phyloP scores from a whole-genome alignment of 805 yeast species.

The Kluyveromyces wickerhamii region DNA sequence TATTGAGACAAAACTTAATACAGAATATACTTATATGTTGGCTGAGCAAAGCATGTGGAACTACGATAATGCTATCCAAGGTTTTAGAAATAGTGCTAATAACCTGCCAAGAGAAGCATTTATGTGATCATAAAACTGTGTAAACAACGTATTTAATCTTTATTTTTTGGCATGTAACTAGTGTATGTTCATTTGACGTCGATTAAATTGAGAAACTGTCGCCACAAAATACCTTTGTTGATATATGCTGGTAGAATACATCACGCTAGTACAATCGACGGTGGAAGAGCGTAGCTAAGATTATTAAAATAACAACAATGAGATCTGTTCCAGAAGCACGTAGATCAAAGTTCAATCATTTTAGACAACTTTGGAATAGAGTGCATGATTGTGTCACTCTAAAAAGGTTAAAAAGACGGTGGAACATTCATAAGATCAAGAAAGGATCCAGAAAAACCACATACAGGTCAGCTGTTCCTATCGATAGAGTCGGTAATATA shows the following conservation, averaged over 20 bases:
- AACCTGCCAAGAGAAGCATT: conserved; percentile 55
- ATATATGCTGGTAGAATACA: too few species aligned
- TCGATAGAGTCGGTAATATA: conserved; percentile 22
- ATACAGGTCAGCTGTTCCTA: conserved; percentile 15
- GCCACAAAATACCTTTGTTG: too few species aligned
- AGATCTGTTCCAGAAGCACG: conserved; percentile 29
- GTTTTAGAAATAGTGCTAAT: conserved; percentile 61
- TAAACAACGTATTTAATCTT: too few species aligned
- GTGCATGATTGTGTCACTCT: conserved; percentile 14
- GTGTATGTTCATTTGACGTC: too few species aligned
- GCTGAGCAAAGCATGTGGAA: conserved; percentile 87
- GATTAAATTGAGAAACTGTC: neutral
- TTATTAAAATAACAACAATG: conserved; percentile 13
- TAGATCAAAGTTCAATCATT: conserved; percentile 16
- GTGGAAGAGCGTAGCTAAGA: too few species aligned
- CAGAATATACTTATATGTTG: conserved; percentile 75
- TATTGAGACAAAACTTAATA: conserved; percentile 63
- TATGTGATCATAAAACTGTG: conserved; percentile 12
- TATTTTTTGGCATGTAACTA: too few species aligned
- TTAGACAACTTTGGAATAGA: conserved; percentile 12
- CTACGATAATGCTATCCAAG: conserved; percentile 55
- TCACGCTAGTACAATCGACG: too few species aligned
- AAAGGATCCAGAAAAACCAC: conserved; percentile 8
- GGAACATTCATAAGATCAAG: conserved; percentile 21
- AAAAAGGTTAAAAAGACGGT: conserved; percentile 15